Percentiles rank a stretch among this genome's conserved stretches.
These are phyloP conservation scores for Luffa aegyptiaca DNA, from an alignment of 306 rosid species.

Conservation along the genomic window DNA sequence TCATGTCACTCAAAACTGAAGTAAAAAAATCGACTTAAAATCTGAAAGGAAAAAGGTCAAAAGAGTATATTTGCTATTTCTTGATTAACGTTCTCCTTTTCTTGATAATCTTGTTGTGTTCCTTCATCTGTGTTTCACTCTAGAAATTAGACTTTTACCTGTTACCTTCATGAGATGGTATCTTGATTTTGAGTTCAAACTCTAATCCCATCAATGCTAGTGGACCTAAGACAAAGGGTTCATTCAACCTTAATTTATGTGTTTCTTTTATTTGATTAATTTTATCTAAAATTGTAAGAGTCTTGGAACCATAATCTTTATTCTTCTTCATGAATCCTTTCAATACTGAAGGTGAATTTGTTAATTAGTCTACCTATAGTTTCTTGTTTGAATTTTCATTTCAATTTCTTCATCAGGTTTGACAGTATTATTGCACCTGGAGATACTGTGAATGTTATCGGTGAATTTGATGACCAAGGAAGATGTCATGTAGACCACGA, in stretches of 20 bases:
- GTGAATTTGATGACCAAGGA: conserved; percentile 69
- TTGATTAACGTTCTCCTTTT: not conserved
- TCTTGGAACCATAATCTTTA: not conserved
- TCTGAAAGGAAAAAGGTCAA: not conserved
- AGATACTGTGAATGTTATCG: conserved; percentile 73
- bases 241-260: not conserved
- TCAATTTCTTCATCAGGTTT: conserved; percentile 37
- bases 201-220: not conserved
- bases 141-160: not conserved
- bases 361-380: not conserved
- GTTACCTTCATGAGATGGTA: not conserved
- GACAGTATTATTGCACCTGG: conserved; percentile 73
- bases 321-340: not conserved
- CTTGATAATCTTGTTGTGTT: not conserved
- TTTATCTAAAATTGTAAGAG: not conserved
- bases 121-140: not conserved
- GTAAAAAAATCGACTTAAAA: not conserved
- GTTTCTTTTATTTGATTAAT: not conserved
- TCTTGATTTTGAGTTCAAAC: conserved; percentile 3
- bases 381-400: not conserved
- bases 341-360: not conserved
- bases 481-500: conserved; percentile 54
- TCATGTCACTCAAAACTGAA: not conserved
- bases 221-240: not conserved
- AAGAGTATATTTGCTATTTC: not conserved